A percentile compares a stretch with the other conserved stretches of the same genome.
Conservation (phyloP, 2,329 filamentous ascomycete species). For the Aureobasidium zeae region DNA sequence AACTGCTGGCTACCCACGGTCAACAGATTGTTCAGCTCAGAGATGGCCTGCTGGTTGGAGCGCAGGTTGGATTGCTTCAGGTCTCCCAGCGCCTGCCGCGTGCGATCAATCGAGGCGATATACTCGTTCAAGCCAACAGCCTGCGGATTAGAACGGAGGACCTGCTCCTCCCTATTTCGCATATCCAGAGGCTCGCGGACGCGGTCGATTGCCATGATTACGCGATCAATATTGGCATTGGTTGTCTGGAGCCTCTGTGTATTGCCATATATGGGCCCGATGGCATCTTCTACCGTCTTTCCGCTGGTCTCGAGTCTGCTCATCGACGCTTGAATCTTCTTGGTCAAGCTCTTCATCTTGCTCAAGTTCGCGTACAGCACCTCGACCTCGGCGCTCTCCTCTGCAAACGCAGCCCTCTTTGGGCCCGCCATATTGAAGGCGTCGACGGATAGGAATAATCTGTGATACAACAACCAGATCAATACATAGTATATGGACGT, state of each 20-base stretch:
- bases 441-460: not conserved
- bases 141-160: conserved; percentile 70
- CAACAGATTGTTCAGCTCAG: conserved; percentile 68
- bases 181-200: conserved; percentile 86
- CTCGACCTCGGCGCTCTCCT: conserved; percentile 60
- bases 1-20: conserved; percentile 73
- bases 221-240: conserved; percentile 77
- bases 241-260: conserved; percentile 83
- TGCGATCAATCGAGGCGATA: conserved; percentile 77
- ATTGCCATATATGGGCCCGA: conserved; percentile 85
- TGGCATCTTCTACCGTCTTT: conserved; percentile 82
- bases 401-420: conserved; percentile 50
- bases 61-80: conserved; percentile 85
- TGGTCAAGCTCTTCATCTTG: conserved; percentile 86
- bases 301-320: conserved; percentile 77
- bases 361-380: conserved; percentile 64
- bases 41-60: conserved; percentile 80
- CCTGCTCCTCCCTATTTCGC: conserved; percentile 81
- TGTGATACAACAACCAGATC: too few relatives aligned
- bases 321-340: conserved; percentile 87
- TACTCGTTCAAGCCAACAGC: conserved; percentile 76
- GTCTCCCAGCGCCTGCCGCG: conserved; percentile 73
- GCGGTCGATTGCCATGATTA: conserved; percentile 78
- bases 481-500: too few relatives aligned
- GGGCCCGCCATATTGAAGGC: conserved; percentile 41